Evolutionary conservation across 768 basidiomycete species (phyloP).

Genomic region (Pulveroboletus sp.): DNA sequence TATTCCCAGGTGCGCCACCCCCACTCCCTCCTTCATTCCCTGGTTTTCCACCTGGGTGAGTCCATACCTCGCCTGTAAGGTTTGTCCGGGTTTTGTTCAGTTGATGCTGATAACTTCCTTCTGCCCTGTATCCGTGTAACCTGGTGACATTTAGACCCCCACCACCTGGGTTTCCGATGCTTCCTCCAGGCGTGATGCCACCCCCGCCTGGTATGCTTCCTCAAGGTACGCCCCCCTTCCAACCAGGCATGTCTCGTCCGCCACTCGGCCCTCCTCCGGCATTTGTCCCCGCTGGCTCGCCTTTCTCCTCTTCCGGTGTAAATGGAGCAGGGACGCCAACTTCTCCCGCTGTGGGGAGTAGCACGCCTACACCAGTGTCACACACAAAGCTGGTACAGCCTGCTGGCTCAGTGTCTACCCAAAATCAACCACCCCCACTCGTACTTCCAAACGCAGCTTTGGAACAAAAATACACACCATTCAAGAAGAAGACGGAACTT

Average conservation of each 20-base stretch:
- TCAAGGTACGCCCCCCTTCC: conserved; percentile 35
- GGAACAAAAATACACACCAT: conserved; percentile 62
- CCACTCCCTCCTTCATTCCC: conserved; percentile 39
- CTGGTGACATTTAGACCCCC: conserved; percentile 34
- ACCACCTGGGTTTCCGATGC: conserved; percentile 52
- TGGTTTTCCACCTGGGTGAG: conserved; percentile 55
- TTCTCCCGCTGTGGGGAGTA: conserved; percentile 20
- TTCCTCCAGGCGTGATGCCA: conserved; percentile 35
- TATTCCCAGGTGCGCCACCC: conserved; percentile 36
- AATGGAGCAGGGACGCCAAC: conserved; percentile 19
- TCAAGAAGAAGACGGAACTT: conserved; percentile 72
- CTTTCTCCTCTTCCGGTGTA: conserved; percentile 23
- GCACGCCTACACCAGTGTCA: conserved; percentile 18
- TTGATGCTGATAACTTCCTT: conserved; percentile 19
- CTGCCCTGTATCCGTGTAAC: conserved; percentile 1
- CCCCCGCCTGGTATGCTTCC: conserved; percentile 33
- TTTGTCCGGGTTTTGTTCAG: conserved; percentile 12
- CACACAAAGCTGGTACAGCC: conserved; percentile 10
- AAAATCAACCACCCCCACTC: conserved; percentile 26
- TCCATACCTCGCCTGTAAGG: conserved; percentile 14
- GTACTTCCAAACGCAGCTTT: conserved; percentile 53
- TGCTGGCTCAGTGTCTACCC: conserved; percentile 21
- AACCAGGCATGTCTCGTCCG: conserved; percentile 34
- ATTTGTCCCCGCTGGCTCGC: conserved; percentile 32
- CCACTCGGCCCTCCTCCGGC: conserved; percentile 33